Conservation (phyloP, 1,284 basidiomycete species). For the Heterobasidion occidentale region DNA sequence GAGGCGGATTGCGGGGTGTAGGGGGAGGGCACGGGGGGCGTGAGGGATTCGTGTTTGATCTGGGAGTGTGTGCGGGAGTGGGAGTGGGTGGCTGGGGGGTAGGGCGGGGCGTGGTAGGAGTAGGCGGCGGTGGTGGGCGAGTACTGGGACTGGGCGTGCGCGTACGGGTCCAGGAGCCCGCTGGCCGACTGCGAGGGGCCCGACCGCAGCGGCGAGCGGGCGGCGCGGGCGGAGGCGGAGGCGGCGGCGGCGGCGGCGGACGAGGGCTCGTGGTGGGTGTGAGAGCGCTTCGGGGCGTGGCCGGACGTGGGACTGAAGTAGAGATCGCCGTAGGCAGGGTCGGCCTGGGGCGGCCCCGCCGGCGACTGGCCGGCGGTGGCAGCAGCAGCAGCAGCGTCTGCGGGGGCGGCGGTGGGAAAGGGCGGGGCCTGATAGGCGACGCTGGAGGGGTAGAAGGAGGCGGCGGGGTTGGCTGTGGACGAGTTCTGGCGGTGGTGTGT, state of each 20-base stretch:
- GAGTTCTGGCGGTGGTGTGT: constrained; percentile 25
- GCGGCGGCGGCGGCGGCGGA: constrained; percentile 23
- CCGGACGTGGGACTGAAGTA: constrained; percentile 47
- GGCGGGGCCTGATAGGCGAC: constrained; percentile 39
- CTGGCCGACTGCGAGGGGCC: constrained; percentile 24
- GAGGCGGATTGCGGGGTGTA: constrained; percentile 33
- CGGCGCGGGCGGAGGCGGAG: constrained; percentile 35
- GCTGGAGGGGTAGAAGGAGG: constrained; percentile 52
- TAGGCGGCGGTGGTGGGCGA: constrained; percentile 40
- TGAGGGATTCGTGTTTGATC: constrained; percentile 40
- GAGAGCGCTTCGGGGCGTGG: constrained; percentile 47
- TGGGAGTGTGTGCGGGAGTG: constrained; percentile 37
- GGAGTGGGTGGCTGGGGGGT: constrained; percentile 39
- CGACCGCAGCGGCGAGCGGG: constrained; percentile 55
- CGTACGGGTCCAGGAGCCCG: constrained; percentile 56
- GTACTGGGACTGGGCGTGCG: constrained; percentile 60
- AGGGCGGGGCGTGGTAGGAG: constrained; percentile 33
- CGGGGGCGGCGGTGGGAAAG: constrained; percentile 3
- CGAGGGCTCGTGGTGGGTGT: constrained; percentile 37
- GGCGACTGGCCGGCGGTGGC: constrained; percentile 21
- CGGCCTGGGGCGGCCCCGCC: constrained; percentile 8
- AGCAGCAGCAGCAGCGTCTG: constrained; percentile 2
- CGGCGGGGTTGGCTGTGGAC: constrained; percentile 8
- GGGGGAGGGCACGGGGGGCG: constrained; percentile 42
- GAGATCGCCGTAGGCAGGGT: constrained; percentile 39